Evolutionary conservation across 2,329 filamentous ascomycete genomes (phyloP).

Genomic region (Colletotrichum euphorbiae): DNA sequence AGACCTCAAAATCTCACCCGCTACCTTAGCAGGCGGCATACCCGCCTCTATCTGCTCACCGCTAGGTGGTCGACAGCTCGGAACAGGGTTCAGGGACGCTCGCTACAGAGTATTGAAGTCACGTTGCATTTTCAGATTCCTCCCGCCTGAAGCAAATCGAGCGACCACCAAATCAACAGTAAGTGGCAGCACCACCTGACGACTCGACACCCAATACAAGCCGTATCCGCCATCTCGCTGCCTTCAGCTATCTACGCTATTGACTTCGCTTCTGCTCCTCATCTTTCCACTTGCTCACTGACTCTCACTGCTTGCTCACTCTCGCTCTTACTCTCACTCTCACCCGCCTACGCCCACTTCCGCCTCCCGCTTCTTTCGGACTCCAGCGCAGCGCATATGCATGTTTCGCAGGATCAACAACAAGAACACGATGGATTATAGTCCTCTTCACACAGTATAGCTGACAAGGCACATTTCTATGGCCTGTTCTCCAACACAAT

Average conservation of each 20-base stretch:
- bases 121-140: slow-evolving; percentile 4
- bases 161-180: not conserved
- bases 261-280: slow-evolving; percentile 7
- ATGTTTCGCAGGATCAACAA: slow-evolving; percentile 22
- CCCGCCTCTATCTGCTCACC: not conserved
- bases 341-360: slow-evolving; percentile 9
- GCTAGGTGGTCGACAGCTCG: slow-evolving; percentile 5
- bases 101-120: slow-evolving; percentile 5
- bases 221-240: slow-evolving; percentile 4
- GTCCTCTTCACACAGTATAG: not conserved
- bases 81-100: not conserved
- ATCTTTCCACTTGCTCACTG: not conserved
- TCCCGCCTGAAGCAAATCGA: not conserved
- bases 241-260: slow-evolving; percentile 6
- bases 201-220: not conserved
- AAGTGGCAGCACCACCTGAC: not conserved
- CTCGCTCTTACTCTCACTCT: not conserved
- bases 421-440: slow-evolving; percentile 17
- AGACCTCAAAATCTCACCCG: slow-evolving; percentile 3
- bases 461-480: slow-evolving; percentile 27
- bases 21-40: too few species aligned
- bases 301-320: not conserved
- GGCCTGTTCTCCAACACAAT: not conserved
- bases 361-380: not conserved
- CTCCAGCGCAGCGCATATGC: slow-evolving; percentile 19